Base-by-base conservation (phyloP, 176 grass and related monocot genomes). In the Bonia amplexicaulis region DNA sequence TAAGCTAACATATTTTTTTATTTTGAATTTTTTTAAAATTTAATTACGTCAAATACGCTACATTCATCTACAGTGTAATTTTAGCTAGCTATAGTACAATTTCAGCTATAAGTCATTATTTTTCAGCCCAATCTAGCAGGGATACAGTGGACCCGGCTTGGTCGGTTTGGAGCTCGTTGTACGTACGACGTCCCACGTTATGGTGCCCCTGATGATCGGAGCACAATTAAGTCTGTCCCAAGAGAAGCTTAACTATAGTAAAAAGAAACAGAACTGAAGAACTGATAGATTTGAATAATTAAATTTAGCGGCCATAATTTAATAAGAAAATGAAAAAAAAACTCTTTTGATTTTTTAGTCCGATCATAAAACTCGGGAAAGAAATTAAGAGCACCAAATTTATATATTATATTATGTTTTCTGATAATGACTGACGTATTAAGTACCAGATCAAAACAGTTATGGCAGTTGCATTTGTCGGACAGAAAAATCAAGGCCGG, bases 111-210 rank as follows among this genome's bases (percentile, higher is more conserved):
- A n/a, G n/a, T n/a, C n/a, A n/a, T n/a, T n/a, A n/a, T n/a, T n/a
- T n/a, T n/a, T n/a, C n/a, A n/a, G n/a, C n/a, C n/a, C n/a, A n/a
- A n/a, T n/a, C n/a, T n/a, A n/a, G n/a, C n/a, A n/a, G n/a, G n/a
- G n/a, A n/a, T n/a, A n/a, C n/a, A 65, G 73, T 77, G 73, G 73
- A 73, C 88, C 80, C 74, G 48, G 33, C 31, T 37, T 90, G 85
- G 89, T 87, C 89, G 85, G 89, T 90, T 60, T 37, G 74, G 85
- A 86, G 85, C 80, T 83, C 66, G 68, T 51, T 42, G 59, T 78
- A 65, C 42, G 79, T 78, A 72, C 58, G 73, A 87, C 85, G 80
- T 53, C 84, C 89, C 89, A 90, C 89, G 89, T 90, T 90, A 31
- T n/a, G 46, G 52, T 87, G 84, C 80, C 44, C 33, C 66, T 60